Evolutionary conservation across 768 basidiomycete species (phyloP).

Genomic region (Lentinula sp.): DNA sequence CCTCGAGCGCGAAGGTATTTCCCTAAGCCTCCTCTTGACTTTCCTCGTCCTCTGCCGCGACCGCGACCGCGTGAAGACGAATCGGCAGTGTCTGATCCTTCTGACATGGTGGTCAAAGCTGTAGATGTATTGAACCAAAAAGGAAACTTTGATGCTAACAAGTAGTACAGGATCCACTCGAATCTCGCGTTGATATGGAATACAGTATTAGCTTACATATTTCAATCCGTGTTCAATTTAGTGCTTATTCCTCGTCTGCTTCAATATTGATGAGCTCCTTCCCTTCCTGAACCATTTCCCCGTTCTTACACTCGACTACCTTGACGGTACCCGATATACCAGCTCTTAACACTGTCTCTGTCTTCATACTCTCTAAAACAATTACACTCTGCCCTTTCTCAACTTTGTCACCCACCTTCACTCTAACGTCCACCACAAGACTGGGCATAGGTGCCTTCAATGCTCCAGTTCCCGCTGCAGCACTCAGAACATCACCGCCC

Average conservation of each 20-base stretch:
- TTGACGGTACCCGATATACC: slow-evolving; percentile 63
- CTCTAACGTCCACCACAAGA: slow-evolving; percentile 83
- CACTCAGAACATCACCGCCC: slow-evolving; percentile 49
- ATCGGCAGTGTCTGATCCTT: background rate
- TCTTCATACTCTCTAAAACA: slow-evolving; percentile 96
- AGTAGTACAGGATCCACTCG: no score
- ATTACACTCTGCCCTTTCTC: slow-evolving; percentile 78
- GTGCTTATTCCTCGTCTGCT: slow-evolving; percentile 19
- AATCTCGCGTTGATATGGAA: background rate
- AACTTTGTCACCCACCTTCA: slow-evolving; percentile 70
- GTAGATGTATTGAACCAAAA: background rate
- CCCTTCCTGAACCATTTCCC: slow-evolving; percentile 91
- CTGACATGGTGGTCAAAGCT: background rate
- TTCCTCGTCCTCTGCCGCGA: slow-evolving; percentile 3
- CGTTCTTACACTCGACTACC: slow-evolving; percentile 69
- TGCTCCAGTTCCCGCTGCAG: slow-evolving; percentile 45
- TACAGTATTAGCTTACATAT: background rate
- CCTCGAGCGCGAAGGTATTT: slow-evolving; percentile 24
- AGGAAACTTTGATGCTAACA: background rate
- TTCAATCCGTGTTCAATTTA: no score
- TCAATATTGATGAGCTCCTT: slow-evolving; percentile 70
- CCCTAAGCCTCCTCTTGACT: slow-evolving; percentile 1
- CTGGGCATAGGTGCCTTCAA: slow-evolving; percentile 90
- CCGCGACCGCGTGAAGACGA: background rate
- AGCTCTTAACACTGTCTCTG: slow-evolving; percentile 82